Conservation (phyloP, 2,329 filamentous ascomycete genomes). For the Penicillium sp. region DNA sequence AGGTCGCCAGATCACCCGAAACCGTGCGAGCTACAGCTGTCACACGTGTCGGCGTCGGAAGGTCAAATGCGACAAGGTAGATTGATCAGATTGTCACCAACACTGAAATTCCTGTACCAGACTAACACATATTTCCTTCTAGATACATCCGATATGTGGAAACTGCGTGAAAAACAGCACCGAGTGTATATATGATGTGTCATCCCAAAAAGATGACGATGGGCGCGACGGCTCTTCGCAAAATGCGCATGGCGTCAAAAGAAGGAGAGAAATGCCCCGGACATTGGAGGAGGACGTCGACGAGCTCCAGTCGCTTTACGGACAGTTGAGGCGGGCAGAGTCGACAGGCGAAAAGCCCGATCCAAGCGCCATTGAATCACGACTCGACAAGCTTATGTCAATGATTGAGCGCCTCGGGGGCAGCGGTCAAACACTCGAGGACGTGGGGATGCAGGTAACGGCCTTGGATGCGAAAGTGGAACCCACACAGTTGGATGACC, state of each 20-base stretch:
- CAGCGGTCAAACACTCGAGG: constrained; percentile 31
- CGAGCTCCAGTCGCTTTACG: constrained; percentile 36
- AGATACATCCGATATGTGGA: constrained; percentile 48
- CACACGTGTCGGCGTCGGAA: constrained; percentile 49
- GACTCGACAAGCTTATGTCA: constrained; percentile 45
- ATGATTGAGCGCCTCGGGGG: constrained; percentile 48
- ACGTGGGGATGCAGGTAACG: constrained; percentile 23
- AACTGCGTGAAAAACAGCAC: constrained; percentile 47
- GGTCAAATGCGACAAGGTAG: constrained; percentile 49
- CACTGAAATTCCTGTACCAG: neutral
- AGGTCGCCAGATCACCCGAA: constrained; percentile 49
- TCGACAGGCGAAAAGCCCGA: constrained; percentile 29
- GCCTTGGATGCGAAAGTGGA: constrained; percentile 21
- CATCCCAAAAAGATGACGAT: constrained; percentile 28
- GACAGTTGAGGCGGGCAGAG: constrained; percentile 29
- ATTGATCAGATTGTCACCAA: neutral
- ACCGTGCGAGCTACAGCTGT: constrained; percentile 50
- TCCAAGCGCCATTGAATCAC: constrained; percentile 44
- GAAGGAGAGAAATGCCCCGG: constrained; percentile 34
- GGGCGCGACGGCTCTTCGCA: constrained; percentile 13
- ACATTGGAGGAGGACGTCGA: constrained; percentile 33
- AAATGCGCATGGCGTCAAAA: constrained; percentile 35
- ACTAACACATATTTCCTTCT: neutral
- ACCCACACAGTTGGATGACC: constrained; percentile 18
- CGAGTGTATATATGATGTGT: constrained; percentile 45